Evolutionary conservation across 192 early-diverging fungal genomes (phyloP).

Genomic region (Phlyctochytrium arcticum): DNA sequence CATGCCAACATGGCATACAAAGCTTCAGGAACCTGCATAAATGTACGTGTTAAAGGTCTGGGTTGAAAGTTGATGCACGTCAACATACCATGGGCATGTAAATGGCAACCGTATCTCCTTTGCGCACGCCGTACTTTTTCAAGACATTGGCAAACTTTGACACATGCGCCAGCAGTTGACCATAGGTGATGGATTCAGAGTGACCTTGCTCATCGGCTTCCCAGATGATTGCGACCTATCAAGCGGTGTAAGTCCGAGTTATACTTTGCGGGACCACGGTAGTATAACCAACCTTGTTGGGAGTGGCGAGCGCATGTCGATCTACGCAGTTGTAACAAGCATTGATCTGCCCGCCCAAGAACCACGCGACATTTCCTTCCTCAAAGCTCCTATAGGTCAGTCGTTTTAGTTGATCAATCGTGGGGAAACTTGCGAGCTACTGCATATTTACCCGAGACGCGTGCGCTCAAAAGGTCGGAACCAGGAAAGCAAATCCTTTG

Average conservation of each 20-base stretch:
- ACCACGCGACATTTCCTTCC: conserved; percentile 90
- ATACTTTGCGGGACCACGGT: too few species aligned
- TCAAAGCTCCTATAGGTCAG: conserved; percentile 53
- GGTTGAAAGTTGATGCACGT: neutral
- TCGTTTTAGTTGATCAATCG: neutral
- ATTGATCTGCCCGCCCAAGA: conserved; percentile 86
- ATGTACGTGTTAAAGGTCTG: neutral
- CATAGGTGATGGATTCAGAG: conserved; percentile 71
- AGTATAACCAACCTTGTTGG: conserved; percentile 53
- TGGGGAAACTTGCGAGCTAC: too few species aligned
- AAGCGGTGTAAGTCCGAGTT: too few species aligned
- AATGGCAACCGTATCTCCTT: conserved; percentile 93
- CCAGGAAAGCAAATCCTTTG: conserved; percentile 78
- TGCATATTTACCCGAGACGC: conserved; percentile 47
- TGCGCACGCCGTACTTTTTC: conserved; percentile 73
- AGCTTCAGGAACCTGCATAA: conserved; percentile 72
- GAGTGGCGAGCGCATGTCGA: conserved; percentile 76
- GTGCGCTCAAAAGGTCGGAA: conserved; percentile 72
- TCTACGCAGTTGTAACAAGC: conserved; percentile 96
- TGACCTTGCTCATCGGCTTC: conserved; percentile 83
- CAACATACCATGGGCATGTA: conserved; percentile 69
- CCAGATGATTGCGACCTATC: conserved; percentile 75
- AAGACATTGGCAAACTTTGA: conserved; percentile 83
- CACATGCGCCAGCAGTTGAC: conserved; percentile 77
- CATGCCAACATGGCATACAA: conserved; percentile 91